phyloP scores from a whole-genome alignment of 140 eudicot genomes.

The Ambrosia hybrid region DNA sequence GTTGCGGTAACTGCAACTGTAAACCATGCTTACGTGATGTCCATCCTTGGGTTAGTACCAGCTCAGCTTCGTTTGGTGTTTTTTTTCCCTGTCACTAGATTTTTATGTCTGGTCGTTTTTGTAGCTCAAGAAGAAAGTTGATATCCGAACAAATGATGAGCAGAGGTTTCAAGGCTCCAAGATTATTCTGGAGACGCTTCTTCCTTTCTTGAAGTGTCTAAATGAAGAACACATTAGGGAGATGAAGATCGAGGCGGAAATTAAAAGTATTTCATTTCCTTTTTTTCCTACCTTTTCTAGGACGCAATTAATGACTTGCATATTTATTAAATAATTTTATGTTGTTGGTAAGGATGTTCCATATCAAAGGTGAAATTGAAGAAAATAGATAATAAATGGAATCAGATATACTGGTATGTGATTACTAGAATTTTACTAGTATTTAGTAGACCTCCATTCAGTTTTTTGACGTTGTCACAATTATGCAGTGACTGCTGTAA shows the following conservation, averaged over 20 bases:
- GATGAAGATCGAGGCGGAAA: constrained; percentile 55
- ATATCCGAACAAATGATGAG: constrained; percentile 19
- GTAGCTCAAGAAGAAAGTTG: constrained; percentile 26
- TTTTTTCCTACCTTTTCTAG: not conserved
- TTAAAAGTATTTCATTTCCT: constrained; percentile 40
- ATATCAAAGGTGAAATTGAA: constrained; percentile 38
- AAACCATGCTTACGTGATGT: constrained; percentile 57
- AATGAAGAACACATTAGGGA: constrained; percentile 52
- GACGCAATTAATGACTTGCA: not conserved
- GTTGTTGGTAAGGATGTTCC: constrained; percentile 35
- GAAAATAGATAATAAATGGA: constrained; percentile 16
- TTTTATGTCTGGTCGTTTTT: not conserved
- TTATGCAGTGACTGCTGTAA: constrained; percentile 40
- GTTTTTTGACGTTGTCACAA: constrained; percentile 1
- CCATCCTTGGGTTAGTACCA: constrained; percentile 19
- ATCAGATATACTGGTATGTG: constrained; percentile 52
- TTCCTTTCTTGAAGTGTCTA: constrained; percentile 50
- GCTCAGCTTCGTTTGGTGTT: constrained; percentile 1
- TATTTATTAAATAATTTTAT: not conserved
- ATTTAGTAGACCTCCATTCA: not conserved
- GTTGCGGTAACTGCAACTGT: constrained; percentile 69
- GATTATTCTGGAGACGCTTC: constrained; percentile 45
- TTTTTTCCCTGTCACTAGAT: not conserved
- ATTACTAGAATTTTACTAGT: not conserved
- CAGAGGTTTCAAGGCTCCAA: constrained; percentile 40